Conservation (phyloP, 1,284 basidiomycete genomes). For the Thecaphora frezii region DNA sequence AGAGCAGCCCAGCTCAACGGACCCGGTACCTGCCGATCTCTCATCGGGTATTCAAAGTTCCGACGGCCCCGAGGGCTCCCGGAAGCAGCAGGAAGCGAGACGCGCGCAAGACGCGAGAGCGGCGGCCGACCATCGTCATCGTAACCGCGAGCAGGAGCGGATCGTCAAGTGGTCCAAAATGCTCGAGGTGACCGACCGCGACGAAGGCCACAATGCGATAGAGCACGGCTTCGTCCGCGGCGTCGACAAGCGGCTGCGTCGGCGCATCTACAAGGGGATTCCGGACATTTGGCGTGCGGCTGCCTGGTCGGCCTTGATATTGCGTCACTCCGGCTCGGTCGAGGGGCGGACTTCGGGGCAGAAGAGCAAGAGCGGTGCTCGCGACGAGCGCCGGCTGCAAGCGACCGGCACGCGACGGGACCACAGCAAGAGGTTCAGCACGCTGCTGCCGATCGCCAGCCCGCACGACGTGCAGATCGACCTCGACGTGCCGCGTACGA, state of each 20-base stretch:
- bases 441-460: constrained; percentile 64
- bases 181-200: constrained; percentile 31
- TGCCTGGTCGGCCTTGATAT: constrained; percentile 77
- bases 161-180: constrained; percentile 46
- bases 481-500: constrained; percentile 93
- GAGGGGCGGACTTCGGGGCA: background rate
- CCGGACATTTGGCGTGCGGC: constrained; percentile 93
- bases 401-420: background rate
- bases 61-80: constrained; percentile 6
- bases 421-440: constrained; percentile 1
- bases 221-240: constrained; percentile 18
- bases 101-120: constrained; percentile 13
- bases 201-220: constrained; percentile 31
- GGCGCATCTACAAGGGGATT: constrained; percentile 88
- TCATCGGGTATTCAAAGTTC: background rate
- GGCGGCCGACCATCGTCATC: constrained; percentile 14
- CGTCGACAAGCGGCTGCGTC: constrained; percentile 61
- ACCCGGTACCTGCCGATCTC: background rate
- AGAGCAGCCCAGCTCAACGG: constrained; percentile 8
- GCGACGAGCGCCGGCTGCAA: background rate
- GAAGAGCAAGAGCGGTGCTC: background rate
- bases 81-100: background rate
- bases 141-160: constrained; percentile 29
- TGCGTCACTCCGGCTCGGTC: constrained; percentile 6
- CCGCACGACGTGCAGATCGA: constrained; percentile 96